Percentiles rank a stretch among this genome's conserved stretches.
These are phyloP conservation scores for Penicillium brasilianum DNA, from an alignment of 2,329 filamentous ascomycete genomes.

Conservation along the genomic window DNA sequence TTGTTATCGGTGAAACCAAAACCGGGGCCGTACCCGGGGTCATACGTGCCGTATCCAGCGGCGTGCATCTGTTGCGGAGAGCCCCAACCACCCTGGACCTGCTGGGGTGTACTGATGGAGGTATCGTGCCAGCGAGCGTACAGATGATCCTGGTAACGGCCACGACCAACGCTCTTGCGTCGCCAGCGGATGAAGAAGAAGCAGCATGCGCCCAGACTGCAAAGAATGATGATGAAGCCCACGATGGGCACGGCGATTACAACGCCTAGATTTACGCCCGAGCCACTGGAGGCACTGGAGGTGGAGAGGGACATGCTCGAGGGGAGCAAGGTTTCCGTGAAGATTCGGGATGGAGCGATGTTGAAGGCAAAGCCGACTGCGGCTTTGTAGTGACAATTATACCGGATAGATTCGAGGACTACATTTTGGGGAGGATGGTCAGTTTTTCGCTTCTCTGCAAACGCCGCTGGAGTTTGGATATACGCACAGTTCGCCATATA, in stretches of 20 bases:
- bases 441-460: background rate
- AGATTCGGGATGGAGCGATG: slow-evolving; percentile 48
- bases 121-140: slow-evolving; percentile 45
- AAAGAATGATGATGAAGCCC: slow-evolving; percentile 47
- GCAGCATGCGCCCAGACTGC: slow-evolving; percentile 42
- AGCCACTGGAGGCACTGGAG: slow-evolving; percentile 15
- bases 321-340: slow-evolving; percentile 47
- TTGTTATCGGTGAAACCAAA: slow-evolving; percentile 38
- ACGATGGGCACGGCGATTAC: slow-evolving; percentile 52
- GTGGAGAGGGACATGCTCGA: slow-evolving; percentile 34
- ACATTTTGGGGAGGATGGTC: slow-evolving; percentile 12
- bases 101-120: slow-evolving; percentile 35
- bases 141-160: slow-evolving; percentile 35
- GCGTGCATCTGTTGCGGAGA: slow-evolving; percentile 25
- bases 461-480: background rate
- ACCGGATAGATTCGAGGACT: slow-evolving; percentile 54
- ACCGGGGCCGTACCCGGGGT: slow-evolving; percentile 26
- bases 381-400: slow-evolving; percentile 51
- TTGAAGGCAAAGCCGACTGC: slow-evolving; percentile 43
- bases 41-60: slow-evolving; percentile 22
- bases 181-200: slow-evolving; percentile 50
- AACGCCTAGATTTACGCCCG: slow-evolving; percentile 42
- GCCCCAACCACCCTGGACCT: slow-evolving; percentile 34
- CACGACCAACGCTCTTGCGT: slow-evolving; percentile 41
- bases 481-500: slow-evolving; percentile 52